phyloP scores from a whole-genome alignment of 1,284 basidiomycete species.

The Sanghuangporus sanghuang region DNA sequence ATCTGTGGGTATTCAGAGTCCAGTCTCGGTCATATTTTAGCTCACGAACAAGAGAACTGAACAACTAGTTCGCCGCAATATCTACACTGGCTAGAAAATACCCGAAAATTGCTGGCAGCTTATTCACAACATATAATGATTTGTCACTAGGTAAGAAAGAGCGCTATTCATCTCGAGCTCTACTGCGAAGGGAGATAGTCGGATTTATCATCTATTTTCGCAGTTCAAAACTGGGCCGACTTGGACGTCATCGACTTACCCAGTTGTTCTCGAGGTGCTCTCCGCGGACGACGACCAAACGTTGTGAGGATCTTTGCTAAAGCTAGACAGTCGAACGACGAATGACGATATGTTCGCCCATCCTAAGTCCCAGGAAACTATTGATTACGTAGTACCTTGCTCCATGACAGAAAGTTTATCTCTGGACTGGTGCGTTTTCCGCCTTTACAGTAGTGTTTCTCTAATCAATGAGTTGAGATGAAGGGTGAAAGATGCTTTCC shows the following conservation, averaged over 20 bases:
- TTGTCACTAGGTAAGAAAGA: slow-evolving; percentile 40
- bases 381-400: slow-evolving; percentile 56
- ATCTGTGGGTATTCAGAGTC: neutral
- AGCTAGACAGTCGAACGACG: no score
- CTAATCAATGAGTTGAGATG: neutral
- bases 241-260: slow-evolving; percentile 57
- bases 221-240: slow-evolving; percentile 68
- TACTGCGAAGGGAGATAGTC: neutral
- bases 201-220: neutral
- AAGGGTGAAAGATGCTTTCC: slow-evolving; percentile 57
- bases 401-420: slow-evolving; percentile 60
- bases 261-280: slow-evolving; percentile 47
- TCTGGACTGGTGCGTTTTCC: slow-evolving; percentile 31
- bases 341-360: neutral
- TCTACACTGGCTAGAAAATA: slow-evolving; percentile 41
- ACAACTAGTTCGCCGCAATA: slow-evolving; percentile 21
- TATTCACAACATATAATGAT: slow-evolving; percentile 63
- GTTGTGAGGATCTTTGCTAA: slow-evolving; percentile 35
- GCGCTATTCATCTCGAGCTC: neutral
- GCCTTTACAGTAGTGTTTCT: slow-evolving; percentile 11
- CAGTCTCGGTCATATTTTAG: no score
- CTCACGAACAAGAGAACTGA: no score
- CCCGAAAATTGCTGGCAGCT: slow-evolving; percentile 40
- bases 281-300: slow-evolving; percentile 53
- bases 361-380: neutral